Conservation (phyloP, 2,329 filamentous ascomycete species). For the Endoconidiophora laricicola region DNA sequence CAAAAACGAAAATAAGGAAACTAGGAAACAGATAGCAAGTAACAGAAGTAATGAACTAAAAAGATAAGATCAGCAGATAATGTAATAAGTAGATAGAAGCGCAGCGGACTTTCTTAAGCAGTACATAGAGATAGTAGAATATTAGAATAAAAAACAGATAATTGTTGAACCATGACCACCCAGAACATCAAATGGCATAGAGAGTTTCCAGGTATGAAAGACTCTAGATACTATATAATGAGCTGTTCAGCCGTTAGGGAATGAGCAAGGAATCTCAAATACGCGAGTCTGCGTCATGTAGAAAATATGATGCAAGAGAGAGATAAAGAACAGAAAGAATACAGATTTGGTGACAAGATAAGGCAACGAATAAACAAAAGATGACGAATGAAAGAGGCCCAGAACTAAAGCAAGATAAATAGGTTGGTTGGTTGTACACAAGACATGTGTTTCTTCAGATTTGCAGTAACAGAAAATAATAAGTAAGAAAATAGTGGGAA, state of each 20-base stretch:
- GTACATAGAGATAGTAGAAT: background rate
- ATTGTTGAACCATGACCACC: too few species aligned
- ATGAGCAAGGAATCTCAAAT: too few species aligned
- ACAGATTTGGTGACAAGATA: too few species aligned
- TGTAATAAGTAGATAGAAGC: background rate
- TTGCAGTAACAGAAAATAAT: background rate
- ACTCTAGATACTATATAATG: too few species aligned
- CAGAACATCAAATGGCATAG: too few species aligned
- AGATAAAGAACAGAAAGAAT: conserved; percentile 7
- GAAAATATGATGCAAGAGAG: conserved; percentile 12
- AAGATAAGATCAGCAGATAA: too few species aligned
- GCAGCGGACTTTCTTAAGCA: background rate
- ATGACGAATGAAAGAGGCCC: conserved; percentile 12
- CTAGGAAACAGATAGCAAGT: background rate
- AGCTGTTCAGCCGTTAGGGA: too few species aligned
- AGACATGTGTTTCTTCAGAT: background rate
- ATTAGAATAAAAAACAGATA: background rate
- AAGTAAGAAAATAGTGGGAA: background rate
- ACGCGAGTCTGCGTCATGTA: background rate
- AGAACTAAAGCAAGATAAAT: conserved; percentile 13
- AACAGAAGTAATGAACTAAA: background rate
- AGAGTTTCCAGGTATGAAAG: too few species aligned
- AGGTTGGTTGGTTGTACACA: background rate
- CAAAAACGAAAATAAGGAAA: background rate
- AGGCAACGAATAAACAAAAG: background rate